Evolutionary conservation across 495 filamentous ascomycete species (phyloP).

Genomic region (Lasiosphaeria miniovina): DNA sequence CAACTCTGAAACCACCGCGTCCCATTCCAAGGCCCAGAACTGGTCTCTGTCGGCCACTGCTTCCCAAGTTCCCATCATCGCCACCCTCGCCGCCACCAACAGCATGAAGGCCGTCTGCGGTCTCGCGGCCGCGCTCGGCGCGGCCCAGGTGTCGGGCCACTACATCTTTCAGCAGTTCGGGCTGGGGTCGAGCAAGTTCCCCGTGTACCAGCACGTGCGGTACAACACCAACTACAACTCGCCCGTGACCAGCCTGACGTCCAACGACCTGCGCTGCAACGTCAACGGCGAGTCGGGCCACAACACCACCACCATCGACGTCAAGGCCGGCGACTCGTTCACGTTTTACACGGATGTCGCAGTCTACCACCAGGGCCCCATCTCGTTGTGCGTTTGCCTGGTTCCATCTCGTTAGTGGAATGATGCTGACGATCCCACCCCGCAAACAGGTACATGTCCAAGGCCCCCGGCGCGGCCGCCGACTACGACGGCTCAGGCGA

Average conservation of each 20-base stretch:
- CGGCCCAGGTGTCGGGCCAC: constrained; percentile 36
- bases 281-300: constrained; percentile 48
- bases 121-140: constrained; percentile 33
- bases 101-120: constrained; percentile 36
- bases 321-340: constrained; percentile 51
- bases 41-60: too few relatives aligned
- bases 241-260: constrained; percentile 52
- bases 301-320: constrained; percentile 43
- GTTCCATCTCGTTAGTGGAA: neutral
- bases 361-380: constrained; percentile 60
- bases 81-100: neutral
- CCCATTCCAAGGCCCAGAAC: too few relatives aligned
- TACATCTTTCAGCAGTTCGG: constrained; percentile 52
- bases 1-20: too few relatives aligned
- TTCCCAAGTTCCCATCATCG: neutral
- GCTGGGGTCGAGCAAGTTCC: constrained; percentile 43
- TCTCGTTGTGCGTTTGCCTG: constrained; percentile 42
- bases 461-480: constrained; percentile 40
- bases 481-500: constrained; percentile 50
- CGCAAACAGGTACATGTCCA: constrained; percentile 44
- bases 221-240: constrained; percentile 58
- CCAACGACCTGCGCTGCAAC: constrained; percentile 57
- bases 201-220: constrained; percentile 51
- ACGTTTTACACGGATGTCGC: constrained; percentile 49
- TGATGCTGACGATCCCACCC: neutral